Conservation (phyloP, 2,329 filamentous ascomycete genomes). For the Colletotrichum limetticola region DNA sequence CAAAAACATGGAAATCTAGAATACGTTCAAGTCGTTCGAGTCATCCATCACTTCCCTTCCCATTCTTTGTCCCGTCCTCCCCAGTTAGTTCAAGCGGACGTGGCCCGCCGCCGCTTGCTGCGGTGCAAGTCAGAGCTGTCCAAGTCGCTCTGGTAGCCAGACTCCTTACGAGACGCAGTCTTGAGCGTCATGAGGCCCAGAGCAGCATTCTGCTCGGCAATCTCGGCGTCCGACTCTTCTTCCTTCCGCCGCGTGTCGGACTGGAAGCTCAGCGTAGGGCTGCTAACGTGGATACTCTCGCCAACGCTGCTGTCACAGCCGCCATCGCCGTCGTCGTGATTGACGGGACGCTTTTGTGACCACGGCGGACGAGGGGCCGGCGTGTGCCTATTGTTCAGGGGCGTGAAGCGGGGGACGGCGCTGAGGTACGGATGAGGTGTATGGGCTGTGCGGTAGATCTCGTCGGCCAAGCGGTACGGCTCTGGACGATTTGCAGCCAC, state of each 20-base stretch:
- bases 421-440: constrained; percentile 54
- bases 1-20: constrained; percentile 23
- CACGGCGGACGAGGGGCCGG: constrained; percentile 24
- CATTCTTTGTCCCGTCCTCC: neutral
- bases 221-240: constrained; percentile 37
- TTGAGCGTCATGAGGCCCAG: constrained; percentile 60
- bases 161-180: constrained; percentile 28
- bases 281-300: constrained; percentile 36
- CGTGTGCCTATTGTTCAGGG: constrained; percentile 25
- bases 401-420: constrained; percentile 53
- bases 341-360: constrained; percentile 41
- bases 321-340: constrained; percentile 42
- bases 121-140: constrained; percentile 42
- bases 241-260: constrained; percentile 11
- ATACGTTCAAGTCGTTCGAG: neutral
- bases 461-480: constrained; percentile 31
- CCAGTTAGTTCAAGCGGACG: constrained; percentile 45
- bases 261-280: constrained; percentile 32
- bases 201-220: constrained; percentile 57
- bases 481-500: constrained; percentile 41
- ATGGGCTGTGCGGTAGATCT: constrained; percentile 42
- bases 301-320: constrained; percentile 37
- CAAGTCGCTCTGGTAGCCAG: constrained; percentile 32
- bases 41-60: neutral
- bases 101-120: constrained; percentile 54